phyloP scores from a whole-genome alignment of 768 basidiomycete species.

The Omphalotus guepiniiformis region DNA sequence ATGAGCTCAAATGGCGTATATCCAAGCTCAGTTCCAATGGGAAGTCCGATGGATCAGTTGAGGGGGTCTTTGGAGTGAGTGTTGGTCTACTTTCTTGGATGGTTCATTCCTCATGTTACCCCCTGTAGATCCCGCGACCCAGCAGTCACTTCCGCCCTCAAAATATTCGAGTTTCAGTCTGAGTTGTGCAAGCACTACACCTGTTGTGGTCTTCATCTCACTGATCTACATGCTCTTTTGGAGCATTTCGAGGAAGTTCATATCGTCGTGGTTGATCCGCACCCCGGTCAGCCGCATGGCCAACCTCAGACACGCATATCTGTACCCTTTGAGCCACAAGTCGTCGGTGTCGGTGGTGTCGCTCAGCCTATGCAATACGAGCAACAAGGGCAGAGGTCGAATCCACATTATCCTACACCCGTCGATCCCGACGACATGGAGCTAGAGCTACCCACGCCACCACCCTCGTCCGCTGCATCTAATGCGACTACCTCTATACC shows the following conservation, averaged over 20 bases:
- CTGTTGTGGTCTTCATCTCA: conserved; percentile 78
- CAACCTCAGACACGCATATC: conserved; percentile 36
- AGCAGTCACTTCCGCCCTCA: conserved; percentile 62
- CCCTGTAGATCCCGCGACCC: conserved; percentile 49
- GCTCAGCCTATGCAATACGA: conserved; percentile 14
- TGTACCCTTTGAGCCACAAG: conserved; percentile 39
- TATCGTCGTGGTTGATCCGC: conserved; percentile 63
- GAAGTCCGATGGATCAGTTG: conserved; percentile 58
- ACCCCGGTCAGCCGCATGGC: conserved; percentile 30
- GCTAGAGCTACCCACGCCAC: conserved; percentile 49
- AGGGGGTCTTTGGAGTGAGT: too few relatives aligned
- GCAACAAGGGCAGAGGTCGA: too few relatives aligned
- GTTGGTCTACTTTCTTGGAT: not conserved
- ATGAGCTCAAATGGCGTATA: too few relatives aligned
- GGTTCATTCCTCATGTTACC: not conserved
- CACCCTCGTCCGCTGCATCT: conserved; percentile 28
- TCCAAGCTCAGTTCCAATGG: conserved; percentile 54
- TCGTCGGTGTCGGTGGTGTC: conserved; percentile 16
- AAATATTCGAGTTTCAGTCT: conserved; percentile 63
- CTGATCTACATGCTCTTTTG: conserved; percentile 76
- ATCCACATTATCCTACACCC: conserved; percentile 15
- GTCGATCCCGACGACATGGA: conserved; percentile 85
- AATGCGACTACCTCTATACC: conserved; percentile 33
- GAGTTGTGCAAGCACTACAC: conserved; percentile 88
- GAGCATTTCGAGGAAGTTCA: conserved; percentile 93